Evolutionary conservation across 2,329 filamentous ascomycete genomes (phyloP).

Genomic region (Aureobasidium sp.): DNA sequence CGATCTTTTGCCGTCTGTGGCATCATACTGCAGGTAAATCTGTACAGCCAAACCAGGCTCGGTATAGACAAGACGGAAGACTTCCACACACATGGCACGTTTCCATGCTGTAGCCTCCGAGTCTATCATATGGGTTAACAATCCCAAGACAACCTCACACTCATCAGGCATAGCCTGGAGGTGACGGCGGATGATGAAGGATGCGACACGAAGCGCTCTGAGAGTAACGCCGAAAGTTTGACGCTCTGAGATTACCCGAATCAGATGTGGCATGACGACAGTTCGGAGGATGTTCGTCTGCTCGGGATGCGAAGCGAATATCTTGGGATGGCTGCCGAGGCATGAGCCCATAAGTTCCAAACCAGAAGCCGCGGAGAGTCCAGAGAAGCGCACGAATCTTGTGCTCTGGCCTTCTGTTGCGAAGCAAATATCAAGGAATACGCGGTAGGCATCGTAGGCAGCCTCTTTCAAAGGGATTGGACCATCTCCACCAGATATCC

Average conservation of each 20-base stretch:
- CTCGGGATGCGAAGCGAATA: conserved; percentile 73
- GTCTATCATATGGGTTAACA: conserved; percentile 80
- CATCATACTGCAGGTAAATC: conserved; percentile 76
- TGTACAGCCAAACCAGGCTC: conserved; percentile 71
- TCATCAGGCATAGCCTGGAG: conserved; percentile 67
- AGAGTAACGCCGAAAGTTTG: conserved; percentile 76
- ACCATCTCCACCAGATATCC: conserved; percentile 60
- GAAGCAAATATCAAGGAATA: conserved; percentile 85
- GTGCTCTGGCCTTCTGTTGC: conserved; percentile 78
- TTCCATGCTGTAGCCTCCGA: conserved; percentile 79
- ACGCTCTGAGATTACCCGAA: conserved; percentile 68
- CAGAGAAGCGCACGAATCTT: conserved; percentile 72
- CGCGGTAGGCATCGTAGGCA: conserved; percentile 76
- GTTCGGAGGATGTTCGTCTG: conserved; percentile 70
- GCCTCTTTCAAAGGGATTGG: conserved; percentile 62
- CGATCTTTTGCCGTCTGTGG: conserved; percentile 60
- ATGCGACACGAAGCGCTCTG: conserved; percentile 73
- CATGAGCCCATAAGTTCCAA: conserved; percentile 89
- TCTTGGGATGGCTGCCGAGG: conserved; percentile 72
- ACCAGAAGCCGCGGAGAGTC: conserved; percentile 73
- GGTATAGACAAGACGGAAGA: conserved; percentile 77
- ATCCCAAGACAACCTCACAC: conserved; percentile 72
- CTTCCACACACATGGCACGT: conserved; percentile 80
- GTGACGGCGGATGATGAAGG: conserved; percentile 72
- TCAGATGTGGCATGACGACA: conserved; percentile 75